A percentile compares a stretch with the other conserved stretches of the same genome.
These are phyloP conservation scores for Colletotrichum spaethianum DNA, from an alignment of 2,329 filamentous ascomycete genomes.

Conservation along the genomic window DNA sequence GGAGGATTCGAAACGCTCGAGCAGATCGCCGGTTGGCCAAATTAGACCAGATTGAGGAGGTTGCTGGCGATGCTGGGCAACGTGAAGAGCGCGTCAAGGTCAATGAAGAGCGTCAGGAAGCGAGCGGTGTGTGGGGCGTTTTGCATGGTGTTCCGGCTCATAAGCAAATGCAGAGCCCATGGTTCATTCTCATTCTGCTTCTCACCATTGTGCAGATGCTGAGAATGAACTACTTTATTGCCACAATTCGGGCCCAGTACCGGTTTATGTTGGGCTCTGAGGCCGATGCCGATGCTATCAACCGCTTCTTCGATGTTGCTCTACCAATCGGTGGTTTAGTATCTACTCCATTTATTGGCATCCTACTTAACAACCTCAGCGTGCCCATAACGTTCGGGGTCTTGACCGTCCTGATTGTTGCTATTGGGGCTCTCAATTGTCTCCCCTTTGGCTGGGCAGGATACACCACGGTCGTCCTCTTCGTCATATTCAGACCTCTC, in stretches of 20 bases:
- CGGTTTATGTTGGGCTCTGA: constrained; percentile 73
- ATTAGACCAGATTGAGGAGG: constrained; percentile 73
- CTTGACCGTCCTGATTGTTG: constrained; percentile 71
- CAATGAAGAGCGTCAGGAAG: constrained; percentile 71
- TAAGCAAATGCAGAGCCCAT: constrained; percentile 76
- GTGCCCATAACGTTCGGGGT: constrained; percentile 72
- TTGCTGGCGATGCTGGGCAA: constrained; percentile 70
- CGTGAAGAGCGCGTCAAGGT: constrained; percentile 68
- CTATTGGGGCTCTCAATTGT: constrained; percentile 76
- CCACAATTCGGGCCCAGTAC: constrained; percentile 79
- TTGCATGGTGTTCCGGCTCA: constrained; percentile 76
- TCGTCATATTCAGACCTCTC: constrained; percentile 80
- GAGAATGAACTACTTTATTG: constrained; percentile 80
- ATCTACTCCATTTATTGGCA: constrained; percentile 79
- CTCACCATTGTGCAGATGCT: constrained; percentile 74
- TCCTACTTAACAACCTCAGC: constrained; percentile 76
- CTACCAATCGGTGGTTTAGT: constrained; percentile 79
- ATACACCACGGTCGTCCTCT: constrained; percentile 77
- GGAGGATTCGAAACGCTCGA: constrained; percentile 58
- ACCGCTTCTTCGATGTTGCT: constrained; percentile 59
- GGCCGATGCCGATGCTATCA: constrained; percentile 52
- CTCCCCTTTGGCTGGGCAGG: constrained; percentile 73
- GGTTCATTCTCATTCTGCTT: constrained; percentile 79
- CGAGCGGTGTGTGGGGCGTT: constrained; percentile 79
- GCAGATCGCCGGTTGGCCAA: constrained; percentile 68